phyloP scores from a whole-genome alignment of 1,284 basidiomycete genomes.

The Malassezia cuniculi region DNA sequence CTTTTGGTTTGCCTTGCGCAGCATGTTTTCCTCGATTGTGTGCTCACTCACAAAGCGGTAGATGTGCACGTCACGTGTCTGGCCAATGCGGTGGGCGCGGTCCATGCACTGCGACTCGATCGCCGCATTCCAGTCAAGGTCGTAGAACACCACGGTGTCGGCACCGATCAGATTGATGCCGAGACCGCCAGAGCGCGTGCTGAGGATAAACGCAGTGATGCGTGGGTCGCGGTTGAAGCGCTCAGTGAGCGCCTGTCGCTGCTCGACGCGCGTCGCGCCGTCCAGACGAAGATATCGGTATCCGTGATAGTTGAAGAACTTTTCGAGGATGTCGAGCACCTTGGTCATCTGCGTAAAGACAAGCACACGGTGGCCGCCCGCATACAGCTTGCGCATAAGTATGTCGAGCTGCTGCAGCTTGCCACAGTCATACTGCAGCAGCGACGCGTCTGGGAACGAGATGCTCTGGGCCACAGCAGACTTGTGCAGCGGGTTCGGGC shows the following conservation, averaged over 20 bases:
- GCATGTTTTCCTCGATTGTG: constrained; percentile 91
- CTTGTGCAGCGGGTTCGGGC: constrained; percentile 53
- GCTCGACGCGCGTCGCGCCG: constrained; percentile 88
- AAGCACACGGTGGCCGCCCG: constrained; percentile 72
- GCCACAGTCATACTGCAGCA: constrained; percentile 91
- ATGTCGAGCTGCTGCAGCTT: constrained; percentile 74
- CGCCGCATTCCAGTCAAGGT: constrained; percentile 93
- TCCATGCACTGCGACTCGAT: constrained; percentile 97
- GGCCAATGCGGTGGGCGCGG: constrained; percentile 83
- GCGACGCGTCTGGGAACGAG: constrained; percentile 77
- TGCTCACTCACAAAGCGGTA: constrained; percentile 84
- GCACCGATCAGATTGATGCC: constrained; percentile 91
- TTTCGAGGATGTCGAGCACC: constrained; percentile 84
- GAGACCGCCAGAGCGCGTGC: constrained; percentile 81
- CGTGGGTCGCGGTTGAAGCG: constrained; percentile 86
- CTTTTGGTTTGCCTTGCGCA: constrained; percentile 91
- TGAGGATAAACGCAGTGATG: constrained; percentile 85
- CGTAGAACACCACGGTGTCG: constrained; percentile 90
- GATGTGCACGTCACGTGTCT: constrained; percentile 91
- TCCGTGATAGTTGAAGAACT: constrained; percentile 82
- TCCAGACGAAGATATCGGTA: constrained; percentile 85
- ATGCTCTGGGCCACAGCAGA: constrained; percentile 74
- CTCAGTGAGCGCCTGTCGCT: constrained; percentile 86
- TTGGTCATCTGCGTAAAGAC: constrained; percentile 97
- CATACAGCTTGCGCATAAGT: constrained; percentile 70